These are phyloP conservation scores for Kluyveromyces sp. DNA, from an alignment of 1,139 yeast genomes.

Conservation along the genomic window DNA sequence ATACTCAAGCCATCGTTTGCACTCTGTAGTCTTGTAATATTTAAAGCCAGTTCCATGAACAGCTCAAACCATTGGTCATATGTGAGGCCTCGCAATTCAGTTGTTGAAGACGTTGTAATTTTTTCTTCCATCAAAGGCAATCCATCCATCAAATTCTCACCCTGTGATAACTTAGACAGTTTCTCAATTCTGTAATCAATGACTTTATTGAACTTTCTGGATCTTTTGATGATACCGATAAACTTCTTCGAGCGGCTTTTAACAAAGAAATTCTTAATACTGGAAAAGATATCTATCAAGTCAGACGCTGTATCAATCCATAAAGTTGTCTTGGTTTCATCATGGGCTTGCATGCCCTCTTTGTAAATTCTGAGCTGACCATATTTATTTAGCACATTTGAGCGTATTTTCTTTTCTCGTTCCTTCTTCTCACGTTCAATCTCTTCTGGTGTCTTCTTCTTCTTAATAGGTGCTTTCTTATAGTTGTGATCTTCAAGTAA, in stretches of 20 bases:
- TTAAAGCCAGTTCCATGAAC: constrained; percentile 69
- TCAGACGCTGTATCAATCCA: constrained; percentile 87
- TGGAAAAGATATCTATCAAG: constrained; percentile 71
- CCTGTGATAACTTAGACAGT: constrained; percentile 60
- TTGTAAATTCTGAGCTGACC: constrained; percentile 54
- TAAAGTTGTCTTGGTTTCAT: constrained; percentile 56
- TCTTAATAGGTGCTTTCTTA: constrained; percentile 25
- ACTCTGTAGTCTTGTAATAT: constrained; percentile 55
- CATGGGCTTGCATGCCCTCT: constrained; percentile 47
- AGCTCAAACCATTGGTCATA: constrained; percentile 81
- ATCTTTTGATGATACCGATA: constrained; percentile 58
- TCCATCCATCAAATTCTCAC: constrained; percentile 38
- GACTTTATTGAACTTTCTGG: constrained; percentile 53
- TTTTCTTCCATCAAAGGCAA: constrained; percentile 34
- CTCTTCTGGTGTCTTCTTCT: constrained; percentile 34
- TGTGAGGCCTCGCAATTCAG: constrained; percentile 64
- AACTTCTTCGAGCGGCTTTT: constrained; percentile 63
- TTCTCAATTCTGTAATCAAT: constrained; percentile 68
- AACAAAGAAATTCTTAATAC: constrained; percentile 72
- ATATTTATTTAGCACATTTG: constrained; percentile 59
- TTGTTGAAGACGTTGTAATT: constrained; percentile 36
- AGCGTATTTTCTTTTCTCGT: constrained; percentile 51
- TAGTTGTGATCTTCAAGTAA: constrained; percentile 34
- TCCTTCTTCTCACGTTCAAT: constrained; percentile 52
- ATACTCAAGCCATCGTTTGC: constrained; percentile 65